Evolutionary conservation across 1,284 basidiomycete species (phyloP), one percentile per base, ranked within the genome.

Genomic region (Mycena sp.): DNA sequence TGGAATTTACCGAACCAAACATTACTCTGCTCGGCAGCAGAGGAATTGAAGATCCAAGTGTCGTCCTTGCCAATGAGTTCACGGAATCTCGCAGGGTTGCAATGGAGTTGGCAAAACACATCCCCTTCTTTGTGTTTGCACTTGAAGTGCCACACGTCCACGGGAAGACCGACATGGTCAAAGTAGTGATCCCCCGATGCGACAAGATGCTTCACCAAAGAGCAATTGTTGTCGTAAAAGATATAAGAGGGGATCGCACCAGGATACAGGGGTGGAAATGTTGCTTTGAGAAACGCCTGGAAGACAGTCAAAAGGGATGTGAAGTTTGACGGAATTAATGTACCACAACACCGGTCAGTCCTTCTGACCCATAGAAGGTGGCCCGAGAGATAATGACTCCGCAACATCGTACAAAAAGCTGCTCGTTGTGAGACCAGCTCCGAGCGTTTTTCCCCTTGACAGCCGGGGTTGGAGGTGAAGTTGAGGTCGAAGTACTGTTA

Each of bases 1-100:
- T 57, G 56, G 20, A 57, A 57, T n/a, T 57, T 57, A 9, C 56
- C 56, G 11, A 57, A 57, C 56, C n/a, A 84, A 0, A 73, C 80
- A 74, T 84, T 84, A 2, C 76, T 76, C 67, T 83, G 81, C 67
- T 85, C 82, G 1, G 79, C 80, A n/a, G 76, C 76, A 0, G 82
- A 84, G 0, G 78, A 78, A 60, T 81, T 83, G 74, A 83, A 81
- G 1, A 34, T 20, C 80, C 81, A 82, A 6, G 73, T 74, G 5
- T 76, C 75, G 4, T 77, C 73, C 0, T 70, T 74, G 20, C 64
- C 73, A 0, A 67, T 22, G 0, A 82, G 75, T 30, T 81, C 80
- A 1, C 70, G 73, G 59, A 71, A 83, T 0, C 44, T 4, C 1
- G 74, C 71, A 0, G 81, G 80, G 67, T 80, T 82, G 71, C 81